These are phyloP conservation scores for Lyophyllum decastes DNA, from an alignment of 768 basidiomycete genomes.

Conservation along the genomic window DNA sequence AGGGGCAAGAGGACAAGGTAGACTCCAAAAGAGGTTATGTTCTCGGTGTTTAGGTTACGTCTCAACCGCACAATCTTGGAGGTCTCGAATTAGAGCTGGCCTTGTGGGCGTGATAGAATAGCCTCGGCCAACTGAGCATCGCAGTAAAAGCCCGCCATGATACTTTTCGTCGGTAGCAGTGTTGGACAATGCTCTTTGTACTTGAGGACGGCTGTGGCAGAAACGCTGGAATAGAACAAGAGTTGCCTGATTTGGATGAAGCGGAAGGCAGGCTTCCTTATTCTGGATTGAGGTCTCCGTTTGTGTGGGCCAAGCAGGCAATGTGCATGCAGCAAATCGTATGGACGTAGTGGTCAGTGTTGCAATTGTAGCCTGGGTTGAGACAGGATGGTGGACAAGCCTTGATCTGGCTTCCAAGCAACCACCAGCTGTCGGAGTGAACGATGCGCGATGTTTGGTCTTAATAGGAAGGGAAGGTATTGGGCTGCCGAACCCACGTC, in stretches of 20 bases:
- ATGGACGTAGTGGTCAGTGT: not conserved
- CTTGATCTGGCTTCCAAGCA: too few species aligned
- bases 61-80: not conserved
- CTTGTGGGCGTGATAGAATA: not conserved
- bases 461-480: slow-evolving; percentile 4
- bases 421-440: too few species aligned
- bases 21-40: slow-evolving; percentile 11
- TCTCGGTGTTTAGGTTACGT: slow-evolving; percentile 5
- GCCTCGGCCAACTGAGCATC: not conserved
- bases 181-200: slow-evolving; percentile 11
- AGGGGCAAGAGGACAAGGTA: slow-evolving; percentile 15
- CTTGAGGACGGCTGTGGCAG: not conserved
- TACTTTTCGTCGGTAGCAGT: not conserved
- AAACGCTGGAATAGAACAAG: not conserved
- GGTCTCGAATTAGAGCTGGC: not conserved
- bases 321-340: not conserved
- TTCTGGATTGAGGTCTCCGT: slow-evolving; percentile 13
- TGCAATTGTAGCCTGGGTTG: too few species aligned
- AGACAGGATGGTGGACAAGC: too few species aligned
- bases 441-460: slow-evolving; percentile 1
- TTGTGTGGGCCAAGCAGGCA: slow-evolving; percentile 6
- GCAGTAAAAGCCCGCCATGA: not conserved
- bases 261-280: slow-evolving; percentile 1
- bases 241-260: not conserved
- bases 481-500: slow-evolving; percentile 9